Percentiles rank a stretch among this genome's conserved stretches.
Conservation (phyloP, 2,329 filamentous ascomycete genomes). For the Bimuria novae-zelandiae region DNA sequence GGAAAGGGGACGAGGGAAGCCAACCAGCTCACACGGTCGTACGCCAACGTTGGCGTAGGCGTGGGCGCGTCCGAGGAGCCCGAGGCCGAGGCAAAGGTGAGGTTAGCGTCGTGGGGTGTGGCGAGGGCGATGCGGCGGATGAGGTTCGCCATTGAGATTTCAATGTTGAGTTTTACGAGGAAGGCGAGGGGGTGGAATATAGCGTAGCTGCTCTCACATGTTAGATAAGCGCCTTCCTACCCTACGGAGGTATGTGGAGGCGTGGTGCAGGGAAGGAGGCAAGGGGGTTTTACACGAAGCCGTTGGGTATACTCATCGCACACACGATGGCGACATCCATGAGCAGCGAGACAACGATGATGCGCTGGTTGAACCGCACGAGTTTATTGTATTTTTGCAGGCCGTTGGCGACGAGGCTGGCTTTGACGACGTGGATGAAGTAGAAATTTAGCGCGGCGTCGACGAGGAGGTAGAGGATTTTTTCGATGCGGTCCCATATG, state of each 20-base stretch:
- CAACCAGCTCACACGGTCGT: too few species aligned
- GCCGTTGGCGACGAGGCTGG: constrained; percentile 53
- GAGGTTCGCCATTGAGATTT: constrained; percentile 58
- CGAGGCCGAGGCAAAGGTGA: too few species aligned
- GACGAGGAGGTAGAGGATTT: constrained; percentile 43
- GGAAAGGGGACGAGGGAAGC: too few species aligned
- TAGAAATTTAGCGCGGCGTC: constrained; percentile 46
- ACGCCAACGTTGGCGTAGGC: too few species aligned
- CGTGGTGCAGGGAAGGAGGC: neutral
- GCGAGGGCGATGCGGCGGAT: too few species aligned
- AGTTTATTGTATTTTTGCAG: constrained; percentile 57
- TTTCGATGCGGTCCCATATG: constrained; percentile 46
- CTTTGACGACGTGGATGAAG: constrained; percentile 50
- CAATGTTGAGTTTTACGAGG: constrained; percentile 56
- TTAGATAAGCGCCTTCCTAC: neutral
- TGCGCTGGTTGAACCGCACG: constrained; percentile 55
- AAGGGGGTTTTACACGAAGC: constrained; percentile 44
- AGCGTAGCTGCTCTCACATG: constrained; percentile 43
- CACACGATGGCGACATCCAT: constrained; percentile 57
- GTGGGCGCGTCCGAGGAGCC: too few species aligned
- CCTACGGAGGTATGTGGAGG: too few species aligned
- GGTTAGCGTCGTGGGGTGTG: too few species aligned
- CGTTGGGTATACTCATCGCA: constrained; percentile 53
- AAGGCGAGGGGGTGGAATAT: constrained; percentile 57
- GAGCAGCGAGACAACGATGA: constrained; percentile 55